Conservation (phyloP, 805 yeast genomes). For the Blastobotrys attinorum region DNA sequence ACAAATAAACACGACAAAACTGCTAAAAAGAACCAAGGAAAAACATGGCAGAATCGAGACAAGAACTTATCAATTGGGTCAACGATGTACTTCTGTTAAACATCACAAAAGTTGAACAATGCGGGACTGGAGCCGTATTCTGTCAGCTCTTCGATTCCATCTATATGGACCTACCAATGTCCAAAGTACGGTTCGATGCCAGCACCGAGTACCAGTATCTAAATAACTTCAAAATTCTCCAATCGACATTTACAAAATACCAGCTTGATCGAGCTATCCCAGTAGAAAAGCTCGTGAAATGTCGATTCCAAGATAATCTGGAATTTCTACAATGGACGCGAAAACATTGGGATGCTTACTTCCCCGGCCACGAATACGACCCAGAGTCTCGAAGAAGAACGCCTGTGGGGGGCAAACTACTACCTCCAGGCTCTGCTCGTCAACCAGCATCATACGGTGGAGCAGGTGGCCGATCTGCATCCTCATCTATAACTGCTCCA, state of each 20-base stretch:
- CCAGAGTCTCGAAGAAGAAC: slow-evolving; percentile 50
- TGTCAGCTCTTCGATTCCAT: slow-evolving; percentile 88
- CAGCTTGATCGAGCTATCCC: slow-evolving; percentile 66
- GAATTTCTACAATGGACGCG: slow-evolving; percentile 93
- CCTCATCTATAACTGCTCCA: slow-evolving; percentile 1
- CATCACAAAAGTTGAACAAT: slow-evolving; percentile 76
- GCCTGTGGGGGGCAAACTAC: slow-evolving; percentile 3
- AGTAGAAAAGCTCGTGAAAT: slow-evolving; percentile 74
- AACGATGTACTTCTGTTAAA: slow-evolving; percentile 59
- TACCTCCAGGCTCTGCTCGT: background rate
- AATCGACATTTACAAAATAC: slow-evolving; percentile 67
- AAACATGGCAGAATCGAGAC: slow-evolving; percentile 63
- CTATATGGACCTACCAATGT: slow-evolving; percentile 74
- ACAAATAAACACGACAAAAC: too few relatives aligned
- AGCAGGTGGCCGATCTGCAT: slow-evolving; percentile 5
- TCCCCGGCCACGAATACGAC: slow-evolving; percentile 64
- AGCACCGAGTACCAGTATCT: slow-evolving; percentile 67
- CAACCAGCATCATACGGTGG: background rate
- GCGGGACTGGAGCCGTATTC: slow-evolving; percentile 94
- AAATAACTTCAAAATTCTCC: slow-evolving; percentile 78
- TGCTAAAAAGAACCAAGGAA: too few relatives aligned
- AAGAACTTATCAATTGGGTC: slow-evolving; percentile 79
- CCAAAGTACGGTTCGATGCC: slow-evolving; percentile 64
- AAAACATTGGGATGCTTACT: slow-evolving; percentile 70
- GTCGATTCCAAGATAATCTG: slow-evolving; percentile 87